These are phyloP conservation scores for Mycogone perniciosa DNA, from an alignment of 2,329 filamentous ascomycete genomes.

Conservation along the genomic window DNA sequence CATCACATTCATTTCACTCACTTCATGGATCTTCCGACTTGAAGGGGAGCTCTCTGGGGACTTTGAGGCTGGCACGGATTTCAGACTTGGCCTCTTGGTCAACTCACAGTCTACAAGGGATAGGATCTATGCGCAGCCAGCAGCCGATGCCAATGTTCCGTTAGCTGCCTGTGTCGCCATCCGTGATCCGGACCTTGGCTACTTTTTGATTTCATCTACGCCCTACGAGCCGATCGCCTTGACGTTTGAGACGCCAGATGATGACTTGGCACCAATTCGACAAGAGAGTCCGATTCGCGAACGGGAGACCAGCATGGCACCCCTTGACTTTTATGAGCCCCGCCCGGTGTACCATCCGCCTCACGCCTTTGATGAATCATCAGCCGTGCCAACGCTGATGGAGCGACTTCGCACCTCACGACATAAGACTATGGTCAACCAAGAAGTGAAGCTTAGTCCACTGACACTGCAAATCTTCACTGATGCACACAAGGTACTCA, in stretches of 20 bases:
- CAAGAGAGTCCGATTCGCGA: conserved; percentile 39
- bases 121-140: conserved; percentile 49
- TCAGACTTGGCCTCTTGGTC: conserved; percentile 54
- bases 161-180: conserved; percentile 50
- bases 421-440: conserved; percentile 55
- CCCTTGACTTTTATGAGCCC: conserved; percentile 52
- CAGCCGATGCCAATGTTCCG: conserved; percentile 39
- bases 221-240: conserved; percentile 51
- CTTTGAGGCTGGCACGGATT: conserved; percentile 52
- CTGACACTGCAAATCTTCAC: conserved; percentile 66
- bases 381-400: conserved; percentile 49
- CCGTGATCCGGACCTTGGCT: conserved; percentile 56
- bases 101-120: conserved; percentile 54
- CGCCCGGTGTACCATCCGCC: conserved; percentile 61
- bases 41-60: conserved; percentile 54
- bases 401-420: conserved; percentile 52
- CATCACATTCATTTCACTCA: conserved; percentile 54
- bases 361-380: conserved; percentile 51
- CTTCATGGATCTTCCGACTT: conserved; percentile 58
- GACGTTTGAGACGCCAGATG: conserved; percentile 54
- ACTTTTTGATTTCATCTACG: conserved; percentile 55
- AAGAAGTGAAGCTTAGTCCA: conserved; percentile 63
- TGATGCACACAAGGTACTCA: conserved; percentile 64
- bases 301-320: conserved; percentile 36
- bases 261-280: conserved; percentile 38